Base-by-base conservation (phyloP, 495 filamentous ascomycete genomes). In the Neurospora sp. region DNA sequence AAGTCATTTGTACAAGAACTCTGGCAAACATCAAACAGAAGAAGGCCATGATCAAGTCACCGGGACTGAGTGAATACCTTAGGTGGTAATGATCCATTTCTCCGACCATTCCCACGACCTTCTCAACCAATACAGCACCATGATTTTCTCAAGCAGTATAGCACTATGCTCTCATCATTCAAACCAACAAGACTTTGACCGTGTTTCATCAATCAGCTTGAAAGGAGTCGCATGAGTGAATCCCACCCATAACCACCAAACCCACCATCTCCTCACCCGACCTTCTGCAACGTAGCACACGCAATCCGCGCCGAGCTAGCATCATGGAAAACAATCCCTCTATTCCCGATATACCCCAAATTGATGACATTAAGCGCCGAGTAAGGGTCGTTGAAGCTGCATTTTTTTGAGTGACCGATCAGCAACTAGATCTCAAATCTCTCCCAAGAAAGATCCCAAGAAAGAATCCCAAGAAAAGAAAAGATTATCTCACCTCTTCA, bases 261-360 rank as follows among this genome's bases (percentile, higher is more conserved):
- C 16, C 18, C 8, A 18, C 16, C 16, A 1, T 0, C 5, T 5
- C 0, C 12, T 62, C 27, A 46, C 31, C 39, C 73, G 18, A 35
- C 71, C 73, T 81, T 80, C 69, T 35, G 76, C 77, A 94, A 88
- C 81, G 90, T 92, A 71, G 89, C 90, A 79, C 92, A 94, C 1
- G 89, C 84, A 73, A 93, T 85, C 42, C 90, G 86, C 0, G 87
- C 91, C 77, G 84, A 88, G 79, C 89, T 91, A 44, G 79, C 82
- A 72, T 84, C 85, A 81, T 96, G 93, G 70, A 96, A 83, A 70
- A 93, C 92, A 71, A 96, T 78, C 27, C 89, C 91, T 39, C 90
- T 87, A 81, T 93, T 90, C 42, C 92, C 93, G 76, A 96, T 87
- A 81, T 90, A 97, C 18, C 91, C 85, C 38, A 83, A 84, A 23